phyloP scores from a whole-genome alignment of 78 protist species.

The Bigelowiella natans region DNA sequence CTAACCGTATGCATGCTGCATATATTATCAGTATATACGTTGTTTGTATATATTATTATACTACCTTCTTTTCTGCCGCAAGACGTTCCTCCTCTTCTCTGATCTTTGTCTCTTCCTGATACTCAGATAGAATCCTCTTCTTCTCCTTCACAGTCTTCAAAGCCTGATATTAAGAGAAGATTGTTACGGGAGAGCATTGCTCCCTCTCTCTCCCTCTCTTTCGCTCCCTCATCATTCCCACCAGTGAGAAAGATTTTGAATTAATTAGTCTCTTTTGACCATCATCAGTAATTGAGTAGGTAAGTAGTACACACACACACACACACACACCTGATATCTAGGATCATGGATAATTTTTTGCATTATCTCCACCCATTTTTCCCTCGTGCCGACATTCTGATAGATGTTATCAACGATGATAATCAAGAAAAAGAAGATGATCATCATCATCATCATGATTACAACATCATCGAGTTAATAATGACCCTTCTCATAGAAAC shows the following conservation, averaged over 20 bases:
- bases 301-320: background rate
- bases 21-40: no score
- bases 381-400: background rate
- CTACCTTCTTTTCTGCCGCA: no score
- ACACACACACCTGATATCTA: background rate
- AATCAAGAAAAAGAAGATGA: background rate
- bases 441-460: background rate
- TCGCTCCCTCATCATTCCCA: no score
- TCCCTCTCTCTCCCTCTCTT: no score
- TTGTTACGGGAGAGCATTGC: no score
- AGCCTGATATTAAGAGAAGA: background rate
- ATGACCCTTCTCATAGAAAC: background rate
- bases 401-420: background rate
- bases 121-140: no score
- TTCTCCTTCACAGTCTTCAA: background rate
- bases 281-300: background rate
- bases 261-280: background rate
- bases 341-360: background rate
- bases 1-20: no score
- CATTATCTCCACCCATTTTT: background rate
- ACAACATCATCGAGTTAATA: background rate
- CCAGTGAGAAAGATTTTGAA: background rate
- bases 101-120: no score
- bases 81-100: no score
- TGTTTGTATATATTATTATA: no score